Evolutionary conservation across 164 flowering plant genomes (phyloP), one percentile per base, ranked within the genome.

Genomic region (Stephania yunnanensis): DNA sequence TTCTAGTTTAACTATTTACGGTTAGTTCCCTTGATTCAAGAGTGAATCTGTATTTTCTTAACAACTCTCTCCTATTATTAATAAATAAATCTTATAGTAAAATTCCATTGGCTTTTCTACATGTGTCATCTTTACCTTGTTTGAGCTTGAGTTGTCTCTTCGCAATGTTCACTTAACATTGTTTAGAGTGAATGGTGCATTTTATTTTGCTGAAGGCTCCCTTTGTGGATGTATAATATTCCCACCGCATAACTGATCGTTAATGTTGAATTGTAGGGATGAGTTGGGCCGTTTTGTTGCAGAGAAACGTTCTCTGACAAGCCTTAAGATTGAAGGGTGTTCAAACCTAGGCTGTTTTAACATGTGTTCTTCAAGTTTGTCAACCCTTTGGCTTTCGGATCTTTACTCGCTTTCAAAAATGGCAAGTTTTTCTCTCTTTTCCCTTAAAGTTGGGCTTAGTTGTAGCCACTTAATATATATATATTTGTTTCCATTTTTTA

Each of bases 301-400:
- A 31, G 96, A 94, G 30, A 94, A 85, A 78, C 85, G 89, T 36
- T 87, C 85, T 46, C 91, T 96, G 19, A 79, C 90, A 71, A 87
- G 86, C 80, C 89, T 96, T 73, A 94, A 94, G 86, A 89, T 96
- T 87, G 97, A 94, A 83, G 94, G 97, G 22, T 94, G 99, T 75
- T 82, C 84, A 71, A 89, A 86, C 79, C 86, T 96, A 66, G 97
- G 98, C 22, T 84, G 86, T 46, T 78, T 92, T 76, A 79, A 77
- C 71, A 75, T 94, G 36, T 86, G 82, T 81, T 96, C 99, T 45
- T 82, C 89, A 42, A 89, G 92, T 83, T 86, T 96, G 58, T 84
- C 92, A 75, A 89, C 88, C 10, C 89, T 96, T 5, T 96, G 97
- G 97, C 94, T 96, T 68, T 94, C 99, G 30, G 91, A 86, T 83